Base-by-base conservation (phyloP, 805 yeast genomes). In the Kodamaea jinghongensis region DNA sequence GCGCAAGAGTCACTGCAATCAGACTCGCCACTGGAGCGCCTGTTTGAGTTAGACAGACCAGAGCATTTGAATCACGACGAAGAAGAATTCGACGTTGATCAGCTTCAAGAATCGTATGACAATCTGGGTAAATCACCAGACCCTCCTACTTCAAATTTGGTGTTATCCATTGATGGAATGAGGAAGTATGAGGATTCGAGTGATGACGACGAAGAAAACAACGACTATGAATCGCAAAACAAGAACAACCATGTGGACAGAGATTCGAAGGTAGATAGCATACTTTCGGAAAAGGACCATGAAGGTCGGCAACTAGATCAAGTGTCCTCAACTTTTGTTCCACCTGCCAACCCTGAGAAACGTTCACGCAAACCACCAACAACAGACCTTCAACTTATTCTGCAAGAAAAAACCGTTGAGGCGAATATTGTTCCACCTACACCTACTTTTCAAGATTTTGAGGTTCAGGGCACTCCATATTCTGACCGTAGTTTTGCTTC, bases 401-500 rank as follows among this genome's bases (percentile, higher is more conserved):
- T 20, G 23, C 23, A 5, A 20, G 23, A 20, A 20, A 8, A 20
- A 8, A 5, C 23, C 5, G 23, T 8, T 5, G 23, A 20, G 5
- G 5, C 23, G 8, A 8, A 20, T 5, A 20, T 20, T 20, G 23
- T 20, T 5, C 23, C 23, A 20, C 23, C 23, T 8, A 20, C 23
- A 5, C 23, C 23, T 6, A 20, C 23, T 20, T 20, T 20, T 8
- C 23, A 20, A 8, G 7, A 20, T 8, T 20, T 20, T 20, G 23
- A 20, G 5, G 23, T 20, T 8, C 23, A 20, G 23, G 67, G 61
- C 13, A 61, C 71, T 6, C 68, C 70, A 9, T 42, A 39, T 23
- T 62, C 70, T 1, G 71, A 67, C 13, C 42, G 48, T 36, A 67
- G 72, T 39, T 67, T 54, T 41, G 54, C 49, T 28, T 66, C 72